Evolutionary conservation across 1,139 yeast genomes (phyloP), one percentile per base, ranked within the genome.

Genomic region (Suhomyces maxii): DNA sequence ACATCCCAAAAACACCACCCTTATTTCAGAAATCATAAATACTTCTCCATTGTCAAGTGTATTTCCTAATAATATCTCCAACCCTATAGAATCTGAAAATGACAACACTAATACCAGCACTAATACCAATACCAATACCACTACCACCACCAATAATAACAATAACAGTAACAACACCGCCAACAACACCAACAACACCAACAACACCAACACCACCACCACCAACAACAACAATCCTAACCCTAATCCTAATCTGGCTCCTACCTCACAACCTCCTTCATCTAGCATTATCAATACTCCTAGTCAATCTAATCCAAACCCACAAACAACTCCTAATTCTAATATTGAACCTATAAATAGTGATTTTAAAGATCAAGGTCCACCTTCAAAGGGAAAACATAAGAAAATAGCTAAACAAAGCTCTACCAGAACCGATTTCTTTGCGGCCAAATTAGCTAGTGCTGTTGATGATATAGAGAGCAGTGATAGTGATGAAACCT

Each of bases 381-480:
- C 26, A 26, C 25, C 18, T 8, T 11, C 42, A n/a, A 50, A 43
- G 43, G 47, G 50, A 25, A 54, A 52, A 39, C 51, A 51, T 12
- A 48, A 53, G 38, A 48, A 48, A n/a, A 50, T 54, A 11, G 48
- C 58, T 14, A 55, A 55, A 25, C 59, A 59, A 39, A 56, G 54
- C 53, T 78, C 68, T 37, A 73, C 96, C 6, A 80, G 90, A 60
- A 93, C 97, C 0, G 98, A 91, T 59, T 83, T 89, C 48, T 91
- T 91, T 67, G 98, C 98, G 10, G 97, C 98, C 0, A 86, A 86
- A 57, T 72, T 91, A 52, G 97, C 97, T 7, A 85, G 90, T 53
- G 98, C 98, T 0, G 96, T 91, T 8, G 96, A 89, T 56, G 97
- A 89, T 57, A 89, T 82, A 26, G 90, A 87, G 49, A 81, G 86